These are phyloP conservation scores for Fallopia convolvulus DNA, from an alignment of 148 eudicot genomes.

Conservation along the genomic window DNA sequence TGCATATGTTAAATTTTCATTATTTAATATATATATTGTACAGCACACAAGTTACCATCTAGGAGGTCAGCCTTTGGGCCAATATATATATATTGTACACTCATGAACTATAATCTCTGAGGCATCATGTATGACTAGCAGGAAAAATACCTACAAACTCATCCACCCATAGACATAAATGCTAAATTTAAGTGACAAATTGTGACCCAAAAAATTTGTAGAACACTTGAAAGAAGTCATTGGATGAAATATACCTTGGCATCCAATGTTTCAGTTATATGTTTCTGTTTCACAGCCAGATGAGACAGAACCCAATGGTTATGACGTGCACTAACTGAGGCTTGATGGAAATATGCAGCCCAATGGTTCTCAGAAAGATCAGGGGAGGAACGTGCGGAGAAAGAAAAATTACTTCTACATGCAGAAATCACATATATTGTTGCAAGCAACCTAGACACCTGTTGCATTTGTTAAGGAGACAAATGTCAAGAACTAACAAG, in stretches of 20 bases:
- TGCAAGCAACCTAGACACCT: constrained; percentile 85
- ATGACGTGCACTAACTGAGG: constrained; percentile 65
- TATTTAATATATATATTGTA: background rate
- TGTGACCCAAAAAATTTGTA: background rate
- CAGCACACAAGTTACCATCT: background rate
- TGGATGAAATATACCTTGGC: constrained; percentile 38
- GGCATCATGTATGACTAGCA: background rate
- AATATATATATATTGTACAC: background rate
- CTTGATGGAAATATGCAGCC: constrained; percentile 92
- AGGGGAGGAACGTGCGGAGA: constrained; percentile 22
- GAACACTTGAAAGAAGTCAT: background rate
- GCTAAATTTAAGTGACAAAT: background rate
- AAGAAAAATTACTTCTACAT: constrained; percentile 26
- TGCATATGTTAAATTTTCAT: background rate
- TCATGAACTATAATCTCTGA: background rate
- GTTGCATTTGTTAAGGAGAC: constrained; percentile 14
- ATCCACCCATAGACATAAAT: background rate
- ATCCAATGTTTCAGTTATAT: constrained; percentile 14
- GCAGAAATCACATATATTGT: constrained; percentile 49
- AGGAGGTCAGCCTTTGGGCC: background rate
- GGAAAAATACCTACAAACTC: background rate
- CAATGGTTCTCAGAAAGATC: constrained; percentile 42
- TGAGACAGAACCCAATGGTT: constrained; percentile 45
- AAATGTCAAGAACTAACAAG: constrained; percentile 7
- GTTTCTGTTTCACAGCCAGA: constrained; percentile 24